phyloP scores from a whole-genome alignment of 176 grass and related monocot species.

The Phoenix dactylifera region DNA sequence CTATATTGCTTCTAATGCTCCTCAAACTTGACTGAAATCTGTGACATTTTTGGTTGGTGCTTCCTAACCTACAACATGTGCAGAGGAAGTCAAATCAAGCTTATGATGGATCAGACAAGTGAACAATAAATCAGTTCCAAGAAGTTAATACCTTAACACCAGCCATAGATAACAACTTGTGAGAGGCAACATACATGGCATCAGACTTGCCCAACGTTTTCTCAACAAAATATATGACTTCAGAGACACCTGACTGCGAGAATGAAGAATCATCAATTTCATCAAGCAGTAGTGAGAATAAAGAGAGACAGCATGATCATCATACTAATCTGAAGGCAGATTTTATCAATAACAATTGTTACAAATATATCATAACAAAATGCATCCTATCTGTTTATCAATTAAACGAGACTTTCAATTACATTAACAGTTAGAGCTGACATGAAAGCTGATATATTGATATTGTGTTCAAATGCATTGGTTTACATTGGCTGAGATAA shows the following conservation, averaged over 20 bases:
- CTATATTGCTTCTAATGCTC: conserved; percentile 18
- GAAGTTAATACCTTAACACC: conserved; percentile 55
- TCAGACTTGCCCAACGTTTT: conserved; percentile 71
- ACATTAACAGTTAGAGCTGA: too few species aligned
- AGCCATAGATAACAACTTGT: conserved; percentile 82
- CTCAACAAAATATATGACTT: conserved; percentile 97
- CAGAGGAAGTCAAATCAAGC: background rate
- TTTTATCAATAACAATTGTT: too few species aligned
- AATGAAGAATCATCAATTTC: conserved; percentile 10
- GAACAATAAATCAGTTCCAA: too few species aligned
- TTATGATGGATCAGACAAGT: too few species aligned
- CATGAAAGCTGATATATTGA: too few species aligned
- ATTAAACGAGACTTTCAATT: too few species aligned
- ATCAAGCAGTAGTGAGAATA: background rate
- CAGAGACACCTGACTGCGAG: conserved; percentile 86
- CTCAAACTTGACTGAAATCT: conserved; percentile 81
- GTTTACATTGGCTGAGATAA: too few species aligned
- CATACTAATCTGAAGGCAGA: too few species aligned
- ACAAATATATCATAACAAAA: too few species aligned
- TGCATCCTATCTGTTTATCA: too few species aligned
- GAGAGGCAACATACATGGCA: conserved; percentile 72
- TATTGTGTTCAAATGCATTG: too few species aligned
- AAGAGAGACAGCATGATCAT: too few species aligned
- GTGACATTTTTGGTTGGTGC: conserved; percentile 75
- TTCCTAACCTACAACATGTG: conserved; percentile 55